phyloP scores from a whole-genome alignment of 2,329 filamentous ascomycete genomes.

The Diaporthe sp. region DNA sequence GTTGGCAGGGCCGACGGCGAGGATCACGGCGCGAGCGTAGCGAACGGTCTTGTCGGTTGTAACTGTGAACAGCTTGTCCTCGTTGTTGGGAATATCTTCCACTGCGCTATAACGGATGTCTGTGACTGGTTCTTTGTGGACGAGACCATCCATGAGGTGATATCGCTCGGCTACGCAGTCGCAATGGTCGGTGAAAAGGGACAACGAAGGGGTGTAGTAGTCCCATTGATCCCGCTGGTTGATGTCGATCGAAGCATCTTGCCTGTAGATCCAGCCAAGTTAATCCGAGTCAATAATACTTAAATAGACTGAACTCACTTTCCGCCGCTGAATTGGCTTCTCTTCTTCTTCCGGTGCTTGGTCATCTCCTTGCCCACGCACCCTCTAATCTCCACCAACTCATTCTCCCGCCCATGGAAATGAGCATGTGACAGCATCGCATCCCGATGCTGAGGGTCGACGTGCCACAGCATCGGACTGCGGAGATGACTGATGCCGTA shows the following conservation, averaged over 20 bases:
- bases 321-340: conserved; percentile 49
- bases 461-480: conserved; percentile 86
- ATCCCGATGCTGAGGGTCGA: conserved; percentile 81
- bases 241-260: conserved; percentile 61
- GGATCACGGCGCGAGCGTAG: conserved; percentile 71
- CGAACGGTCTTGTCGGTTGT: conserved; percentile 63
- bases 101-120: conserved; percentile 70
- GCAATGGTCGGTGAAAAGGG: conserved; percentile 73
- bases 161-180: conserved; percentile 67
- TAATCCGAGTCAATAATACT: neutral
- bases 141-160: conserved; percentile 61
- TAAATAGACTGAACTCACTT: conserved; percentile 47
- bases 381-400: conserved; percentile 76
- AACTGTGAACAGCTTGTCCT: conserved; percentile 72
- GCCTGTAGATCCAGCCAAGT: conserved; percentile 40
- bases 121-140: conserved; percentile 69
- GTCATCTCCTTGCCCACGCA: conserved; percentile 84
- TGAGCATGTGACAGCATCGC: conserved; percentile 77
- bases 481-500: conserved; percentile 78
- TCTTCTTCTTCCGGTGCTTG: conserved; percentile 81
- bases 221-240: conserved; percentile 76
- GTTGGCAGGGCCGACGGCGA: conserved; percentile 78
- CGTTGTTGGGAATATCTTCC: conserved; percentile 53
- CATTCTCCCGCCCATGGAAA: conserved; percentile 66
- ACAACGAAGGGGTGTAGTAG: conserved; percentile 73